Conservation (phyloP, 441 rosid genomes). For the Mallotus japonicus region DNA sequence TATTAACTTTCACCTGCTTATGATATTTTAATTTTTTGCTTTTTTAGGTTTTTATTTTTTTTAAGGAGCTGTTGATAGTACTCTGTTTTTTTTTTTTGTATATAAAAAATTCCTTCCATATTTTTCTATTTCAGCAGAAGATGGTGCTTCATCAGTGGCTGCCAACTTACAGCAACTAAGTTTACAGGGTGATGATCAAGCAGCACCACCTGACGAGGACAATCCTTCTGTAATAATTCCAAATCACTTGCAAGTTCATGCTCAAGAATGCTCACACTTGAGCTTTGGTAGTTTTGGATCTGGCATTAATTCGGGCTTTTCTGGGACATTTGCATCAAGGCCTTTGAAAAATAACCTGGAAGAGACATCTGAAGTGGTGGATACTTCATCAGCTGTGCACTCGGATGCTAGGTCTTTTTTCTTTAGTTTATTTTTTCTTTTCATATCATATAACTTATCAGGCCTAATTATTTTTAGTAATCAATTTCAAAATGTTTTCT, state of each 20-base stretch:
- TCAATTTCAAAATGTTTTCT: conserved; percentile 19
- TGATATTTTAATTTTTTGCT: not conserved
- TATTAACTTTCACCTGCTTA: not conserved
- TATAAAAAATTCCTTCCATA: not conserved
- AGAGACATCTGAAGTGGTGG: conserved; percentile 55
- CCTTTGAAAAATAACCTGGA: conserved; percentile 57
- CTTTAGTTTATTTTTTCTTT: not conserved
- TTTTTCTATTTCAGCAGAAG: conserved; percentile 54
- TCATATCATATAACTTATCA: not conserved
- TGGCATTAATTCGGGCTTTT: conserved; percentile 41
- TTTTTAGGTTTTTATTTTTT: not conserved
- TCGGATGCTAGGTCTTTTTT: conserved; percentile 59
- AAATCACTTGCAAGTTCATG: conserved; percentile 80
- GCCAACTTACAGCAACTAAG: conserved; percentile 61
- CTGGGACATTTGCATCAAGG: conserved; percentile 55
- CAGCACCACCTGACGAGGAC: conserved; percentile 52
- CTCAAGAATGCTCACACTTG: conserved; percentile 81
- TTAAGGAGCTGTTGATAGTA: not conserved
- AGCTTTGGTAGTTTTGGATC: conserved; percentile 97
- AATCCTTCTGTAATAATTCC: conserved; percentile 85
- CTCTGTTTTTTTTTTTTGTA: not conserved
- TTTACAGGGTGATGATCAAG: conserved; percentile 55
- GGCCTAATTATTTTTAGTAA: conserved; percentile 3
- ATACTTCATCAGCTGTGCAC: conserved; percentile 46
- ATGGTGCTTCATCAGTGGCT: conserved; percentile 49